Evolutionary conservation across 345 rosid genomes (phyloP).

Genomic region (Cardamine resedifolia): DNA sequence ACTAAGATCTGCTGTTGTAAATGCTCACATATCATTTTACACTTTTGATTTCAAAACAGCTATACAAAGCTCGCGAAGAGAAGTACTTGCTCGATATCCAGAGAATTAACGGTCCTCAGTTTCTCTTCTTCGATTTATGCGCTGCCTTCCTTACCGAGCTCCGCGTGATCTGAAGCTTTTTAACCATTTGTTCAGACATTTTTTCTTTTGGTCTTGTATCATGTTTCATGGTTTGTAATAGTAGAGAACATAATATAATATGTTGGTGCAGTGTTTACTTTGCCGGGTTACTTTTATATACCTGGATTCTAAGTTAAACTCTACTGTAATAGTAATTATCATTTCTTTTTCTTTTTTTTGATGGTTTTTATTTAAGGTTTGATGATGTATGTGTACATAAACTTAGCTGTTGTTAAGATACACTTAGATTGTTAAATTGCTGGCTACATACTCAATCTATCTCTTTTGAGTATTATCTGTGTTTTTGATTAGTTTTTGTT

Average conservation of each 20-base stretch:
- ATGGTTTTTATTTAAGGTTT: conserved; percentile 9
- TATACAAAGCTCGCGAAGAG: conserved; percentile 84
- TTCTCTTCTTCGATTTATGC: conserved; percentile 90
- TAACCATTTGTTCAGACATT: conserved; percentile 17
- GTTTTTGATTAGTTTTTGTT: not conserved
- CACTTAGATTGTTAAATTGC: conserved; percentile 3
- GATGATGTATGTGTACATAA: conserved; percentile 30
- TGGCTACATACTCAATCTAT: not conserved
- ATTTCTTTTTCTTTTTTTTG: not conserved
- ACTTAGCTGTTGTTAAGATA: not conserved
- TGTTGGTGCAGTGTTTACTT: conserved; percentile 34
- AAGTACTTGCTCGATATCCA: conserved; percentile 88
- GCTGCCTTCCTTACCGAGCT: conserved; percentile 89
- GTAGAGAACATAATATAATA: conserved; percentile 21
- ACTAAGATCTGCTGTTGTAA: conserved; percentile 12
- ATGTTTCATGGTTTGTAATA: conserved; percentile 29
- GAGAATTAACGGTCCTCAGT: conserved; percentile 80
- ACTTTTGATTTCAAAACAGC: conserved; percentile 47
- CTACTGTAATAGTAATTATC: conserved; percentile 27
- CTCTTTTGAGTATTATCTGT: not conserved
- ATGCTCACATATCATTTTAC: not conserved
- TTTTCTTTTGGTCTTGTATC: not conserved
- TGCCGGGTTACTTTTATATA: conserved; percentile 34
- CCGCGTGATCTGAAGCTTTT: conserved; percentile 54
- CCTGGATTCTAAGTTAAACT: conserved; percentile 36